Conservation (phyloP, 2,329 filamentous ascomycete genomes). For the Claviceps sp. region DNA sequence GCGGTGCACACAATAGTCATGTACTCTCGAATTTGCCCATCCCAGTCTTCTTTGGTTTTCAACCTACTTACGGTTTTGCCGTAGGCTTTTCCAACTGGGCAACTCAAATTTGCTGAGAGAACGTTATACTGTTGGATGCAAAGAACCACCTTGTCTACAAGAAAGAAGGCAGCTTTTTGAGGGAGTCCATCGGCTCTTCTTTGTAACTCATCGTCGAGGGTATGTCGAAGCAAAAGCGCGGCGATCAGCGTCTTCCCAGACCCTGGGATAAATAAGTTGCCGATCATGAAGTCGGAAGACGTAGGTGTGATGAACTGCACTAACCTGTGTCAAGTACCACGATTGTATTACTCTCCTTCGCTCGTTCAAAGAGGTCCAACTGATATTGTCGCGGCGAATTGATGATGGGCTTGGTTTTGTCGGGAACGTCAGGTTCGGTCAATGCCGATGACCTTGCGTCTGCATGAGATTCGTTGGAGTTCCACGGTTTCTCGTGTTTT, state of each 20-base stretch:
- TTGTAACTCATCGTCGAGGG: conserved; percentile 65
- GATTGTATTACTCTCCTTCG: conserved; percentile 75
- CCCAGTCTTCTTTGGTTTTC: conserved; percentile 33
- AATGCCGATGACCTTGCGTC: neutral
- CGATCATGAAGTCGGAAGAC: no score
- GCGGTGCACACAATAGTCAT: conserved; percentile 90
- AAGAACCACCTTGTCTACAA: conserved; percentile 80
- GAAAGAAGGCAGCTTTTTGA: conserved; percentile 66
- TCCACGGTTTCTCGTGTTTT: neutral
- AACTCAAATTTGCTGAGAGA: conserved; percentile 65
- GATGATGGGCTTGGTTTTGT: conserved; percentile 42
- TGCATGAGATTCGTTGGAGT: neutral
- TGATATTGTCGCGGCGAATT: conserved; percentile 80
- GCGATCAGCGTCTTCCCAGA: conserved; percentile 96
- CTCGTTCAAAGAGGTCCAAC: conserved; percentile 76
- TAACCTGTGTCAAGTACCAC: conserved; percentile 83
- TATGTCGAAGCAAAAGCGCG: conserved; percentile 65
- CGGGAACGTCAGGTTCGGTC: neutral
- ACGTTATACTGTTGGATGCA: conserved; percentile 84
- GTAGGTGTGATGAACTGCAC: neutral
- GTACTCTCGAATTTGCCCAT: conserved; percentile 42
- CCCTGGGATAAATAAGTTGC: conserved; percentile 30
- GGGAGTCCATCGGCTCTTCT: conserved; percentile 45
- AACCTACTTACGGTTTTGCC: conserved; percentile 47
- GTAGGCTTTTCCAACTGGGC: conserved; percentile 59